These are phyloP conservation scores for Dendrobium officinale DNA, from an alignment of 106 monocot genomes.

Conservation along the genomic window DNA sequence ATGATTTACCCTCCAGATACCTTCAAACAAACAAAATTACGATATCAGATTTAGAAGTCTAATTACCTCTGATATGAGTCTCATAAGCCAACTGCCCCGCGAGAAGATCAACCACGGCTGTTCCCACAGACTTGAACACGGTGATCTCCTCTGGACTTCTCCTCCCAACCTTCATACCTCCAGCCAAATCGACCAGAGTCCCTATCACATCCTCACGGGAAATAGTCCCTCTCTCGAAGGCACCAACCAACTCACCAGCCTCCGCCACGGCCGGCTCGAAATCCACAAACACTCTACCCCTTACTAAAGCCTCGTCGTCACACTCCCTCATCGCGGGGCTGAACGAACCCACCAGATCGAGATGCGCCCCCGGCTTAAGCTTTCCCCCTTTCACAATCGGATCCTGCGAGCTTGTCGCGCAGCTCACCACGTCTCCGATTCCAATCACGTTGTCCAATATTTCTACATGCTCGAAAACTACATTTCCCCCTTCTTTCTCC, in stretches of 20 bases:
- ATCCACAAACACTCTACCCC: constrained; percentile 90
- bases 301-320: constrained; percentile 63
- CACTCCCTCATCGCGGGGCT: constrained; percentile 79
- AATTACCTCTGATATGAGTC: constrained; percentile 24
- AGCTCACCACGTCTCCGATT: constrained; percentile 50
- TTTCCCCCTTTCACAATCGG: constrained; percentile 47
- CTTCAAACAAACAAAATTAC: too few relatives aligned
- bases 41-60: background rate
- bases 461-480: constrained; percentile 33
- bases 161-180: constrained; percentile 57
- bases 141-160: constrained; percentile 53
- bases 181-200: constrained; percentile 53
- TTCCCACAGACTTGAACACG: constrained; percentile 85
- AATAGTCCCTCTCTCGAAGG: constrained; percentile 52
- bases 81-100: constrained; percentile 82
- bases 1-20: too few relatives aligned
- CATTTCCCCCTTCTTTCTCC: background rate
- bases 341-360: constrained; percentile 75
- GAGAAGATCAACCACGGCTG: constrained; percentile 71
- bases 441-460: constrained; percentile 39
- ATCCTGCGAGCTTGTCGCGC: constrained; percentile 50
- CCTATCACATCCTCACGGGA: constrained; percentile 46
- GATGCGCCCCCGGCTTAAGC: constrained; percentile 61
- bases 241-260: constrained; percentile 81
- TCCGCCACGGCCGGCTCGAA: constrained; percentile 60